Conservation (phyloP, 1,139 yeast genomes). For the Debaryomyces fabryi region DNA sequence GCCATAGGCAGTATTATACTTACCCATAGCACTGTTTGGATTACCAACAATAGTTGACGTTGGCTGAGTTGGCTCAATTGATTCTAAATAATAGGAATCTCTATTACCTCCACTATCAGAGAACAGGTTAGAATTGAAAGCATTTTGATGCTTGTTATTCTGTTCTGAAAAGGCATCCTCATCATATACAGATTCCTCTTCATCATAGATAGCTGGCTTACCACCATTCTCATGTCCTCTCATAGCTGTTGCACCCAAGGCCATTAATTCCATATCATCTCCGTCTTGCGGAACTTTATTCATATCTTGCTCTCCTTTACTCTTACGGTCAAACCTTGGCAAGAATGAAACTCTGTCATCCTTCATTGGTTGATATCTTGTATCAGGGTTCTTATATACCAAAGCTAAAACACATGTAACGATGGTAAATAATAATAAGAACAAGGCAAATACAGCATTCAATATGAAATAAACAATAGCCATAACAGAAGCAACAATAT, state of each 20-base stretch:
- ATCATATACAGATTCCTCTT: constrained; percentile 39
- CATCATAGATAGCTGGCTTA: constrained; percentile 30
- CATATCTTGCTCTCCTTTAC: constrained; percentile 27
- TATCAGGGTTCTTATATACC: constrained; percentile 89
- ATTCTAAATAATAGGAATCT: constrained; percentile 35
- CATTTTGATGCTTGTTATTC: constrained; percentile 7
- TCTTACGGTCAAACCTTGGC: constrained; percentile 59
- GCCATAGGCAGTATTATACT: constrained; percentile 20
- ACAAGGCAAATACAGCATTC: constrained; percentile 86
- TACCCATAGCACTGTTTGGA: constrained; percentile 37
- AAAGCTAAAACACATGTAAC: constrained; percentile 85
- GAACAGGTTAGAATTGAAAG: constrained; percentile 13
- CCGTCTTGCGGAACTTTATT: constrained; percentile 35
- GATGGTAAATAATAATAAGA: constrained; percentile 80
- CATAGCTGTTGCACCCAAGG: constrained; percentile 87
- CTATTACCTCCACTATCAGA: constrained; percentile 24
- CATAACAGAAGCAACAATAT: constrained; percentile 85
- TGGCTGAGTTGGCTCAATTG: constrained; percentile 47
- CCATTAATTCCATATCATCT: constrained; percentile 79
- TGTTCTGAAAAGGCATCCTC: constrained; percentile 26
- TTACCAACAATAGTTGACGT: constrained; percentile 49
- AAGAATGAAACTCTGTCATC: constrained; percentile 94
- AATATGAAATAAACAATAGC: constrained; percentile 89
- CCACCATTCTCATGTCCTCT: constrained; percentile 65
- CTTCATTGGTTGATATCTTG: constrained; percentile 93